These are phyloP conservation scores for Aristolochia contorta DNA, from an alignment of 164 flowering plant genomes.

Conservation along the genomic window DNA sequence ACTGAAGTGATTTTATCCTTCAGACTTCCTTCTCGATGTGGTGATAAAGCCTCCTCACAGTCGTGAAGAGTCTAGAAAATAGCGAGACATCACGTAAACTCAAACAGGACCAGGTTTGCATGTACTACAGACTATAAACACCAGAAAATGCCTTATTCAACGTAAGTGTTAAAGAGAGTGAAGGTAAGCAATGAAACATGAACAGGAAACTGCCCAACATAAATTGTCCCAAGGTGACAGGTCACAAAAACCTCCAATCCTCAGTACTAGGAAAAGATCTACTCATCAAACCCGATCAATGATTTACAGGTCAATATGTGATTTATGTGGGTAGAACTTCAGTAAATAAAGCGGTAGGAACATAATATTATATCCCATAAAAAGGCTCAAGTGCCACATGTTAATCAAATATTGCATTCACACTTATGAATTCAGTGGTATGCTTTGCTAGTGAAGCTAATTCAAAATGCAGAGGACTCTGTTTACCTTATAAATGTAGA, in stretches of 20 bases:
- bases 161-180: no score
- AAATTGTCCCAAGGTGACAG: no score
- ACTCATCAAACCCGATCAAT: no score
- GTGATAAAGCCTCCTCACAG: conserved; percentile 46
- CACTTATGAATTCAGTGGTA: not conserved
- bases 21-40: conserved; percentile 27
- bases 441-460: not conserved
- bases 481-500: conserved; percentile 70
- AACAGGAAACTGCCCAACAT: no score
- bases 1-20: conserved; percentile 30
- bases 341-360: not conserved
- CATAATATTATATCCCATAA: not conserved
- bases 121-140: not conserved
- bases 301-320: no score
- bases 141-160: not conserved
- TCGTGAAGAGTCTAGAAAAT: conserved; percentile 61
- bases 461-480: not conserved
- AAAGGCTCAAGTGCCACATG: not conserved
- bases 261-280: no score
- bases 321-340: no score
- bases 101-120: not conserved
- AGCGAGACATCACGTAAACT: not conserved
- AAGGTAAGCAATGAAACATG: not conserved
- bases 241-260: no score
- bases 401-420: not conserved